A percentile compares a stretch with the other conserved stretches of the same genome.
phyloP scores from a whole-genome alignment of 805 yeast species.

The Clavispora carvajalis region DNA sequence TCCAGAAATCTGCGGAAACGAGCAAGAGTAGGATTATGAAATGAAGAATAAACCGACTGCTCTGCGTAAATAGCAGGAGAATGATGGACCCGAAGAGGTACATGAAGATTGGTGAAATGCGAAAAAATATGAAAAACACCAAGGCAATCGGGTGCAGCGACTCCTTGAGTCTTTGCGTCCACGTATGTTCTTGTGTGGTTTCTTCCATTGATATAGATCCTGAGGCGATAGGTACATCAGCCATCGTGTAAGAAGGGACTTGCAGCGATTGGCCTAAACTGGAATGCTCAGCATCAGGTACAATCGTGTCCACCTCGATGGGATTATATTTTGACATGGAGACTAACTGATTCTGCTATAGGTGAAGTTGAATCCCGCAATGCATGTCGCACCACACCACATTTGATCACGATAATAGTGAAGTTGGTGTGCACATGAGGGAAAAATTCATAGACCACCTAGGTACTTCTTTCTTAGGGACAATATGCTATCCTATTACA shows the following conservation, averaged over 20 bases:
- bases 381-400: neutral
- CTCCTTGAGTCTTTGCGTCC: constrained; percentile 42
- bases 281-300: neutral
- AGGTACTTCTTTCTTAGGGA: neutral
- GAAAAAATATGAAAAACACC: constrained; percentile 54
- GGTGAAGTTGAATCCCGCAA: too few relatives aligned
- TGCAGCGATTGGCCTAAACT: neutral
- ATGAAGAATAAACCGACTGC: constrained; percentile 53
- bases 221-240: neutral
- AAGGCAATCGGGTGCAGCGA: constrained; percentile 84
- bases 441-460: neutral
- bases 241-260: neutral
- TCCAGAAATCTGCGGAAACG: constrained; percentile 90
- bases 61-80: constrained; percentile 37
- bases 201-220: neutral
- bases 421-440: constrained; percentile 1
- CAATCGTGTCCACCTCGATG: constrained; percentile 24
- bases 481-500: constrained; percentile 16
- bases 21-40: constrained; percentile 74
- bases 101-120: constrained; percentile 57
- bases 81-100: constrained; percentile 70
- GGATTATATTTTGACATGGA: constrained; percentile 21
- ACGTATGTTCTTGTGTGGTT: constrained; percentile 17
- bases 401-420: neutral
- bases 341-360: neutral